phyloP scores from a whole-genome alignment of 495 filamentous ascomycete genomes.

The Pseudotulostoma volvatum region DNA sequence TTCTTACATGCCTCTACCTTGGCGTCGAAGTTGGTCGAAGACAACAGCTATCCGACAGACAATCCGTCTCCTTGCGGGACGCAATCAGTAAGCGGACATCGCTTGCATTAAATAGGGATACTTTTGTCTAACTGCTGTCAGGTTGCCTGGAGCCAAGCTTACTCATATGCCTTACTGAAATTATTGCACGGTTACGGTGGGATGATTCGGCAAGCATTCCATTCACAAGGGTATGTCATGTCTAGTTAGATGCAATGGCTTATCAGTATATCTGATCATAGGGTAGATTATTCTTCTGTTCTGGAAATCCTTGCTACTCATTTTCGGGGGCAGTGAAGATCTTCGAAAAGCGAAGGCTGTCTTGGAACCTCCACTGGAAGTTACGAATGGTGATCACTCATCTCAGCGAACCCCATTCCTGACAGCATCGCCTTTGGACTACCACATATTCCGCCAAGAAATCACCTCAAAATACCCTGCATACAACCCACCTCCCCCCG shows the following conservation, averaged over 20 bases:
- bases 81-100: slow-evolving; percentile 10
- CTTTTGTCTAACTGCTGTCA: slow-evolving; percentile 8
- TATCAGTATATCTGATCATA: no score
- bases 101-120: background rate
- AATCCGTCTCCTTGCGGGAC: slow-evolving; percentile 19
- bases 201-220: slow-evolving; percentile 57
- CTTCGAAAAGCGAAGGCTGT: slow-evolving; percentile 57
- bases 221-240: slow-evolving; percentile 27
- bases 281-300: slow-evolving; percentile 50
- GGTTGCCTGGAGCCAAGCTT: slow-evolving; percentile 49
- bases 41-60: slow-evolving; percentile 17
- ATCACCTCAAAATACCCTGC: slow-evolving; percentile 98
- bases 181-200: slow-evolving; percentile 69
- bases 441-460: slow-evolving; percentile 90
- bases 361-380: slow-evolving; percentile 21
- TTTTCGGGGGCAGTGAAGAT: slow-evolving; percentile 60
- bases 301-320: slow-evolving; percentile 79
- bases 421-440: slow-evolving; percentile 85
- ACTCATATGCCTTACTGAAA: slow-evolving; percentile 54
- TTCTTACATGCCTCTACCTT: slow-evolving; percentile 54
- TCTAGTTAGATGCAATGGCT: slow-evolving; percentile 7
- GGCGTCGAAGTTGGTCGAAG: slow-evolving; percentile 48
- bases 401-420: slow-evolving; percentile 40
- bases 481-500: slow-evolving; percentile 72
- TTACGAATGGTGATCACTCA: slow-evolving; percentile 18